phyloP scores from a whole-genome alignment of 148 eudicot genomes.

The Amaranthus palmeri region DNA sequence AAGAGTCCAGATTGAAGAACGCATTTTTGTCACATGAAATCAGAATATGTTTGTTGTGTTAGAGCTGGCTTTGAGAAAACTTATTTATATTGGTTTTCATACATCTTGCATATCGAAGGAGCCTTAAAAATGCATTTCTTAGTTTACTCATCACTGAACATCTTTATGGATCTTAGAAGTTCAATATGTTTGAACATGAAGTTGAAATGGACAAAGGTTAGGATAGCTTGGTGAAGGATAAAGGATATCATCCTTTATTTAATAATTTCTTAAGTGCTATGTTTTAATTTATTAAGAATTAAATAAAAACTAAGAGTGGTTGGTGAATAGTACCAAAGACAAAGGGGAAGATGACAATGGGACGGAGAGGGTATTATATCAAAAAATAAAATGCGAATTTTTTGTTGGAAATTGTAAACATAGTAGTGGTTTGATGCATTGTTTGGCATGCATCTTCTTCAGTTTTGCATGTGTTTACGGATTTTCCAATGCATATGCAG shows the following conservation, averaged over 20 bases:
- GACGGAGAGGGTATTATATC: no score
- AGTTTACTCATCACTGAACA: not conserved
- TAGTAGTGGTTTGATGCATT: conserved; percentile 6
- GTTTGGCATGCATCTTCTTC: conserved; percentile 4
- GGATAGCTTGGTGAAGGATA: not conserved
- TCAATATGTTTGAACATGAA: not conserved
- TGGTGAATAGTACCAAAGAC: no score
- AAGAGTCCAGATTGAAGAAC: not conserved
- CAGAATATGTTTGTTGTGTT: not conserved
- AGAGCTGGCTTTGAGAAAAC: not conserved
- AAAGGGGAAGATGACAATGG: no score
- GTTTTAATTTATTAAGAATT: no score
- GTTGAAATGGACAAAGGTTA: not conserved
- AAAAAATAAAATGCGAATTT: no score
- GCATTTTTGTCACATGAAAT: not conserved
- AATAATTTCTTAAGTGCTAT: no score
- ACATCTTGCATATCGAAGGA: conserved; percentile 7
- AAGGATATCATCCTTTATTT: not conserved
- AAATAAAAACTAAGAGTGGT: no score
- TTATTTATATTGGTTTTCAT: not conserved
- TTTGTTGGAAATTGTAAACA: no score
- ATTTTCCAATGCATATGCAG: conserved; percentile 41
- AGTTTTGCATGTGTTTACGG: not conserved
- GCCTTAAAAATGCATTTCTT: not conserved
- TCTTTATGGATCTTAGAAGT: not conserved